Conservation (phyloP, 257 asterid species). For the Solanum gandarillasii region DNA sequence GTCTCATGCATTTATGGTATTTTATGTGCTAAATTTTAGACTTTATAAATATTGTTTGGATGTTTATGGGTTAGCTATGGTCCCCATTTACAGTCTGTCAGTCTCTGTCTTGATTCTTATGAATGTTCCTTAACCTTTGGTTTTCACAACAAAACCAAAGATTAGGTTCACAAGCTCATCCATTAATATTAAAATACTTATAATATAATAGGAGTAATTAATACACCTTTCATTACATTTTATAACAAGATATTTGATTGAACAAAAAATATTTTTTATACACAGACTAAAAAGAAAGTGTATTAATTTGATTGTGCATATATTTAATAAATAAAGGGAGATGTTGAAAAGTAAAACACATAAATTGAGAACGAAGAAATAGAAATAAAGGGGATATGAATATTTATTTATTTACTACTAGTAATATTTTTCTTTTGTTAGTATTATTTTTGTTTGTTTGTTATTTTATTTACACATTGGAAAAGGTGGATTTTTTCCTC, state of each 20-base stretch:
- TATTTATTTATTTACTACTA: background rate
- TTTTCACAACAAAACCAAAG: conserved; percentile 17
- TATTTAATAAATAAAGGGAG: background rate
- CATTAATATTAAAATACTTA: background rate
- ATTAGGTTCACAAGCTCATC: conserved; percentile 26
- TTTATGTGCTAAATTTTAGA: background rate
- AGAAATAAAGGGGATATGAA: background rate
- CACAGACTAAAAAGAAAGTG: background rate
- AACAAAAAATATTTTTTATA: background rate
- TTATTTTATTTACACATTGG: conserved; percentile 14
- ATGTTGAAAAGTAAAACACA: background rate
- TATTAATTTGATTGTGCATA: background rate
- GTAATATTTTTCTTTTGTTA: background rate
- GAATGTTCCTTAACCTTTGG: conserved; percentile 28
- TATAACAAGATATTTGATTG: no score
- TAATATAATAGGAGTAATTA: background rate
- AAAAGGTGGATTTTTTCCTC: background rate
- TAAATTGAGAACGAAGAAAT: background rate
- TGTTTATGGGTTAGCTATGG: conserved; percentile 19
- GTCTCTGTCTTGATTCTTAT: conserved; percentile 47
- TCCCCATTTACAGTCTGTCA: conserved; percentile 90
- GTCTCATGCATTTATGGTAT: conserved; percentile 49
- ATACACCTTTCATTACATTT: no score
- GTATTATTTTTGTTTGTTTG: background rate
- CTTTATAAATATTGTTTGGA: background rate